These are phyloP conservation scores for Linnemannia schmuckeri DNA, from an alignment of 192 early-diverging fungal genomes.

Conservation along the genomic window DNA sequence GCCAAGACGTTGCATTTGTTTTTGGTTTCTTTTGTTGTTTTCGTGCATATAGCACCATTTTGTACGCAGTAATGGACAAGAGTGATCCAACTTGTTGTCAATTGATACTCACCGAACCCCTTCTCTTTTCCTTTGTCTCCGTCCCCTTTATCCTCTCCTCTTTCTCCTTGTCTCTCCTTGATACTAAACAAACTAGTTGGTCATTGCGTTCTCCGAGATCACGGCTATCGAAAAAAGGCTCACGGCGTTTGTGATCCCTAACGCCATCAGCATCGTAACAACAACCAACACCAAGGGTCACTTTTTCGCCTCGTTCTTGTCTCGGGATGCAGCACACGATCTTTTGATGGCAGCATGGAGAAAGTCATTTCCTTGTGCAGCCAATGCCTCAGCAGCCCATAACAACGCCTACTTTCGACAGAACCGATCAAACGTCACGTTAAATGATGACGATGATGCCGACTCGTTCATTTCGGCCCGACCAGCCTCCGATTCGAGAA, in stretches of 20 bases:
- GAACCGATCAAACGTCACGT: conserved; percentile 32
- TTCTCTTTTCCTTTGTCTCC: background rate
- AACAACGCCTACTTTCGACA: conserved; percentile 31
- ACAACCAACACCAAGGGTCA: conserved; percentile 69
- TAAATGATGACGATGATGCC: conserved; percentile 33
- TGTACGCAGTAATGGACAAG: background rate
- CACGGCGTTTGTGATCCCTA: conserved; percentile 89
- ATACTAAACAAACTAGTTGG: conserved; percentile 55
- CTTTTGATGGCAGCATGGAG: conserved; percentile 78
- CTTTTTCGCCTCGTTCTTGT: conserved; percentile 90
- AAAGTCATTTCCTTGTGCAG: conserved; percentile 47
- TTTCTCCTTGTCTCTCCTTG: conserved; percentile 1
- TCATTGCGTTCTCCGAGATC: conserved; percentile 84
- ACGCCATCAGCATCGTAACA: conserved; percentile 83
- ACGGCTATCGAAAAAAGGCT: conserved; percentile 87
- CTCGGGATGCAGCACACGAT: conserved; percentile 83
- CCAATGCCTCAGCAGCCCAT: conserved; percentile 24
- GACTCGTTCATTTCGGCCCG: conserved; percentile 46
- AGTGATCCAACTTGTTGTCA: background rate
- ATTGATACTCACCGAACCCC: background rate
- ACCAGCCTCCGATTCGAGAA: conserved; percentile 25
- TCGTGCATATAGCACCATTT: background rate
- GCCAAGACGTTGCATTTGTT: background rate
- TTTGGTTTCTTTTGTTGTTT: background rate
- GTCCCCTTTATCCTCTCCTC: background rate